Conservation (phyloP, 2,329 filamentous ascomycete genomes). For the Alternaria arborescens region DNA sequence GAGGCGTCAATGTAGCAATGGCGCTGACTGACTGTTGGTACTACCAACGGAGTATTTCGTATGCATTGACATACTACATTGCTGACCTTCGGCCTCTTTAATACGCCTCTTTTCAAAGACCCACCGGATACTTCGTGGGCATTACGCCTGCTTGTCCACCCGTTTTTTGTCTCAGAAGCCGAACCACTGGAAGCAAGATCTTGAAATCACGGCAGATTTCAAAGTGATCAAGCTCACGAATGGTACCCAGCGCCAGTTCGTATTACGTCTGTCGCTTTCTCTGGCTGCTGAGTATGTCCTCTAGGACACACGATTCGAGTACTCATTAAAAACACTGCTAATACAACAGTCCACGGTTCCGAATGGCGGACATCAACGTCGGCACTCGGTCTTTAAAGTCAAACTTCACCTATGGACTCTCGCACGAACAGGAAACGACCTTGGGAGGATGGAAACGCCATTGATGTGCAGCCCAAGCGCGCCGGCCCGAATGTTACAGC, state of each 20-base stretch:
- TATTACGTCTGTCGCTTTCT: slow-evolving; percentile 9
- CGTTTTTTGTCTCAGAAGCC: slow-evolving; percentile 3
- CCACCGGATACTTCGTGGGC: slow-evolving; percentile 3
- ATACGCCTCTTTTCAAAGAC: neutral
- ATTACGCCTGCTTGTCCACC: slow-evolving; percentile 7
- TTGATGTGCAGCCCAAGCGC: slow-evolving; percentile 27
- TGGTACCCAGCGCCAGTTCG: slow-evolving; percentile 20
- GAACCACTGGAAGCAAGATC: neutral
- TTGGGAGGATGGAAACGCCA: slow-evolving; percentile 40
- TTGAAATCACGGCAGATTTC: slow-evolving; percentile 4
- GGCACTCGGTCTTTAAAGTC: slow-evolving; percentile 25
- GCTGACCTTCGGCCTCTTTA: neutral
- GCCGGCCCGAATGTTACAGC: slow-evolving; percentile 23
- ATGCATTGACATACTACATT: slow-evolving; percentile 17
- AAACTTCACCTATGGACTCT: slow-evolving; percentile 41
- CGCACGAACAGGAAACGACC: slow-evolving; percentile 40
- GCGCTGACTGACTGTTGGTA: slow-evolving; percentile 21
- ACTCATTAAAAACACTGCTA: slow-evolving; percentile 22
- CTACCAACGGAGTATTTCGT: slow-evolving; percentile 12
- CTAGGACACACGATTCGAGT: slow-evolving; percentile 18
- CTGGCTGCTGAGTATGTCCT: slow-evolving; percentile 36
- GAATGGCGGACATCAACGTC: slow-evolving; percentile 37
- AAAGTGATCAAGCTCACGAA: slow-evolving; percentile 20
- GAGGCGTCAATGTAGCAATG: slow-evolving; percentile 21
- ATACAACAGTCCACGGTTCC: slow-evolving; percentile 18